Evolutionary conservation across 805 yeast species (phyloP).

Genomic region (Wickerhamiella azymoides): DNA sequence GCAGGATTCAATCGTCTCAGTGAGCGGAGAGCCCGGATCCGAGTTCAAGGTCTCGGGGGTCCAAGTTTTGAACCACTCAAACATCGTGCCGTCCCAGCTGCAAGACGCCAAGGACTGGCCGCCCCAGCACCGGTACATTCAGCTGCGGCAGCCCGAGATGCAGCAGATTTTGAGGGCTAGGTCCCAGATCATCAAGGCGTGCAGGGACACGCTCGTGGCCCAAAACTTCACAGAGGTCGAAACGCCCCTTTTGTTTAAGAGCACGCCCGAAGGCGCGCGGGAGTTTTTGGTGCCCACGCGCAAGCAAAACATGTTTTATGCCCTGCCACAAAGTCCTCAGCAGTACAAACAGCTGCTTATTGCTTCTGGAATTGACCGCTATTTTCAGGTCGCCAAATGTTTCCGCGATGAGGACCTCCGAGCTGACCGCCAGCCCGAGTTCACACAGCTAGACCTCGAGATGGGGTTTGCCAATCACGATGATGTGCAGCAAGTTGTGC

Average conservation of each 20-base stretch:
- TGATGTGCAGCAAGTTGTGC: slow-evolving; percentile 56
- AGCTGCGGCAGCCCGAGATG: slow-evolving; percentile 39
- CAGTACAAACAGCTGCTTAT: slow-evolving; percentile 89
- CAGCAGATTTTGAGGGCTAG: slow-evolving; percentile 20
- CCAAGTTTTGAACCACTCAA: slow-evolving; percentile 48
- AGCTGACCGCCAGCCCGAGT: slow-evolving; percentile 93
- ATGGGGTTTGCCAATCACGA: slow-evolving; percentile 64
- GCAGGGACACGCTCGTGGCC: slow-evolving; percentile 27
- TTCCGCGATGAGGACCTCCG: slow-evolving; percentile 93
- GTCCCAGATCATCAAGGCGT: slow-evolving; percentile 27
- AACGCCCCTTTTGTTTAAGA: slow-evolving; percentile 83
- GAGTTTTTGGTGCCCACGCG: slow-evolving; percentile 93
- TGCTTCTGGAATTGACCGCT: slow-evolving; percentile 81
- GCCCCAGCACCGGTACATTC: slow-evolving; percentile 67
- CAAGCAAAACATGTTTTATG: slow-evolving; percentile 48
- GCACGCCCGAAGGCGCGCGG: slow-evolving; percentile 96
- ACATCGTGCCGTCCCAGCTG: slow-evolving; percentile 53
- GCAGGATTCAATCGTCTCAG: slow-evolving; percentile 62
- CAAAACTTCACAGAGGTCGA: slow-evolving; percentile 65
- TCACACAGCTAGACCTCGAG: slow-evolving; percentile 93
- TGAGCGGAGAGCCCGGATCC: slow-evolving; percentile 35
- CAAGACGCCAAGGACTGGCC: slow-evolving; percentile 51
- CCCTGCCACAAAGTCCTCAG: slow-evolving; percentile 95
- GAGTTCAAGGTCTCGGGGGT: slow-evolving; percentile 45
- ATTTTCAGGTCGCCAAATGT: slow-evolving; percentile 86